Base-by-base conservation (phyloP, 257 asterid species). In the Echites panduratus region DNA sequence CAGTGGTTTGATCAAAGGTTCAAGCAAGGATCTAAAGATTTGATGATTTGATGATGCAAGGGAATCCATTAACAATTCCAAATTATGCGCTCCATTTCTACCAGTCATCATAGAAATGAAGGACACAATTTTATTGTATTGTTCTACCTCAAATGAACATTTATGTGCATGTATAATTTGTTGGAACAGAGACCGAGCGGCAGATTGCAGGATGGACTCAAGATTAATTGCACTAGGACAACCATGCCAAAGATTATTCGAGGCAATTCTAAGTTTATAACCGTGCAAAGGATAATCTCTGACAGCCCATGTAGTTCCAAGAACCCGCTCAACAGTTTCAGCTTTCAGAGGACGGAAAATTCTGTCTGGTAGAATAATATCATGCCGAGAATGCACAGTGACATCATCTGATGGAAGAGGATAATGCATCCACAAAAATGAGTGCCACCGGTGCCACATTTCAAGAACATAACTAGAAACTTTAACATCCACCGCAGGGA, bases 401-500 rank as follows among this genome's bases (percentile, higher is more conserved):
- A 47, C 40, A 67, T 49, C 71, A 76, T 81, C 92, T 85, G 87
- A 76, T 73, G 71, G 59, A 72, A 32, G 50, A 84, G 90, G 89
- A 72, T 84, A 81, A 70, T 70, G 73, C 43, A 76, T 85, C 99
- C 99, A 95, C 76, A 92, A 83, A 75, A 85, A 77, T 82, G 80
- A 75, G 77, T 92, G 99, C 99, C 99, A 95, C 73, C 85, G 82
- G 78, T 81, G 84, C 99, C 99, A 95, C 95, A 95, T 83, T 76
- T 91, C 98, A 74, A 86, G 80, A 71, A 81, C 79, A 78, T 79
- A 87, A 82, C 88, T 81, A 66, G 96, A 80, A 70, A 95, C 50
- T 76, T 84, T 85, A 76, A 80, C 82, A 73, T 68, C 83, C 24
- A 53, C 95, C 78, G 87, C 78, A 77, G 80, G 72, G 73, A 83